A percentile compares a stretch with the other conserved stretches of the same genome.
phyloP scores from a whole-genome alignment of 352 stramenopile species.

The Blastocystis sp. region DNA sequence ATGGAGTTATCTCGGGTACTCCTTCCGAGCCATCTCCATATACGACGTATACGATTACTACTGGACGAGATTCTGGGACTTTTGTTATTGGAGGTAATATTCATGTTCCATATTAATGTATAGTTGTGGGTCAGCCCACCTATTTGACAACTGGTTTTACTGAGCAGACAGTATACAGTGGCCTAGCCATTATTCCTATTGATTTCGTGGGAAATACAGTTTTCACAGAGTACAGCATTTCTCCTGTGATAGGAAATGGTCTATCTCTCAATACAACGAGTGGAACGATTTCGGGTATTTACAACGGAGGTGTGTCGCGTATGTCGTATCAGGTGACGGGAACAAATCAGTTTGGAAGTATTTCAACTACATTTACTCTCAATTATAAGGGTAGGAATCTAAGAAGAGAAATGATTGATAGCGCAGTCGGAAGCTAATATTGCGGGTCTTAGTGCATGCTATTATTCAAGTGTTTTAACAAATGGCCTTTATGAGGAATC shows the following conservation, averaged over 20 bases:
- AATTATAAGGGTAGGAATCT: background rate
- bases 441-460: background rate
- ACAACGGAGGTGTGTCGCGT: background rate
- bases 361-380: background rate
- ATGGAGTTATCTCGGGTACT: conserved; percentile 12
- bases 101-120: background rate
- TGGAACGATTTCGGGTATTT: conserved; percentile 7
- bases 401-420: background rate
- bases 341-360: background rate
- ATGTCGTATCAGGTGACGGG: background rate
- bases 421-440: background rate
- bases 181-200: background rate
- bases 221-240: background rate
- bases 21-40: background rate
- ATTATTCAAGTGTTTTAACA: background rate
- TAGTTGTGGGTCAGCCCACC: background rate
- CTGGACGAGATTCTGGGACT: background rate
- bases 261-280: conserved; percentile 37
- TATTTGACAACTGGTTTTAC: background rate
- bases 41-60: background rate
- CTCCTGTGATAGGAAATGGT: background rate
- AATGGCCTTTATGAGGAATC: background rate
- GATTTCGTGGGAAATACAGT: background rate
- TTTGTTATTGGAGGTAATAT: background rate
- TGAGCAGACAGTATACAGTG: background rate